Evolutionary conservation across 495 filamentous ascomycete species (phyloP), one percentile per base, ranked within the genome.

Genomic region (Trichoderma parareesei): DNA sequence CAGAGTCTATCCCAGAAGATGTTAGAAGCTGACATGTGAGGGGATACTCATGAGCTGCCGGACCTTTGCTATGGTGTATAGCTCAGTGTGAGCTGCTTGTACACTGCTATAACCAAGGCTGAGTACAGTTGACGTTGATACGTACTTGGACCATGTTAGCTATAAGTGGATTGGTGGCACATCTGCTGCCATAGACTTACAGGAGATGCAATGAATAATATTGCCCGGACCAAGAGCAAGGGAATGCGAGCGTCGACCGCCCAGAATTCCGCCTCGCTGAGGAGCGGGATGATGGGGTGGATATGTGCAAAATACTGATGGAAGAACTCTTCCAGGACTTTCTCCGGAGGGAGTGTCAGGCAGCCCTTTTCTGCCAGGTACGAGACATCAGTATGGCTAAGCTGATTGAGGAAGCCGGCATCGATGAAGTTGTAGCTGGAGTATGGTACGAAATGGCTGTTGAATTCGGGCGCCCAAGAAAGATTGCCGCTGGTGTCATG

Each of bases 351-450:
- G 4, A 57, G 18, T 20, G 11, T 37, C 27, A 57, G 53, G 37
- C 53, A 57, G 53, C 27, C 53, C 9, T 57, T 57, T 57, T 57
- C 27, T 37, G 20, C 37, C 53, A 57, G 37, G 27, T 57, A 57
- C 20, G 20, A 6, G 10, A 57, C 53, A 37, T 57, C 53, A 14
- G 37, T 57, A 37, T 57, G 53, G 27, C 53, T 57, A 37, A 57
- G 53, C 16, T 57, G 53, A 57, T 57, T 37, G 27, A 57, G 33
- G 10, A 7, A 57, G 3, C 53, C 53, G 37, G 53, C 53, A 38
- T 57, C 53, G 9, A 57, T 27, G 37, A 57, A 57, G 27, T 57
- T 57, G 53, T 57, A 57, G 53, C 16, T 57, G 53, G 53, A 35
- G 18, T 57, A 57, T 11, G 53, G 33, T 13, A 57, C 33, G 27